Conservation (phyloP, 2,329 filamentous ascomycete species). For the Diplodia corticola region DNA sequence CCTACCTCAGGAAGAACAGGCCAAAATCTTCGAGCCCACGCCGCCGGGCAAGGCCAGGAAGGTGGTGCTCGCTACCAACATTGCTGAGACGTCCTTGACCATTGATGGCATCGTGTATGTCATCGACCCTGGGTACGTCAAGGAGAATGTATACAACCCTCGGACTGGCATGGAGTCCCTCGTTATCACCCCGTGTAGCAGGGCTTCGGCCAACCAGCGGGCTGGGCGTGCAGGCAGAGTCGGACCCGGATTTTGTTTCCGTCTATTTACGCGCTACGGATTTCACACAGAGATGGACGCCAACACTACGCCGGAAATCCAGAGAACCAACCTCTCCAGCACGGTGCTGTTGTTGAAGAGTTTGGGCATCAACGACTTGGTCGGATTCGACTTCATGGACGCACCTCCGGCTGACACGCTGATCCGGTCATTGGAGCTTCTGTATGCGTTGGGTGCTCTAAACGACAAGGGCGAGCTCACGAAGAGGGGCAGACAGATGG, state of each 20-base stretch:
- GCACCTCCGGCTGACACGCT: slow-evolving; percentile 86
- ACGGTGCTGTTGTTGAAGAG: slow-evolving; percentile 86
- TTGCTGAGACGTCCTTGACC: slow-evolving; percentile 92
- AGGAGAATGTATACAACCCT: slow-evolving; percentile 92
- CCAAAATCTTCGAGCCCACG: slow-evolving; percentile 92
- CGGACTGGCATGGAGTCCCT: slow-evolving; percentile 90
- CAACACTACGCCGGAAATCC: slow-evolving; percentile 88
- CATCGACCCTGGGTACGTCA: slow-evolving; percentile 92
- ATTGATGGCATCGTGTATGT: slow-evolving; percentile 97
- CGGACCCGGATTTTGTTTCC: slow-evolving; percentile 87
- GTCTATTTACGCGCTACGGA: slow-evolving; percentile 89
- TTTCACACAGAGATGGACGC: slow-evolving; percentile 95
- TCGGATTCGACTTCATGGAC: slow-evolving; percentile 97
- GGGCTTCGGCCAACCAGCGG: slow-evolving; percentile 89
- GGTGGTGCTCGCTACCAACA: slow-evolving; percentile 92
- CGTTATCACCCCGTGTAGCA: slow-evolving; percentile 85
- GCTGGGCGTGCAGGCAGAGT: slow-evolving; percentile 91
- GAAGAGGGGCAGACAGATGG: slow-evolving; percentile 89
- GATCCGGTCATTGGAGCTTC: slow-evolving; percentile 82
- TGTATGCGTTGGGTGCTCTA: slow-evolving; percentile 86
- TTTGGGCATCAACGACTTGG: slow-evolving; percentile 85
- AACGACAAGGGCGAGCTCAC: slow-evolving; percentile 88
- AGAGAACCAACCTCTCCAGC: slow-evolving; percentile 81
- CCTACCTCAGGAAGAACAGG: slow-evolving; percentile 83
- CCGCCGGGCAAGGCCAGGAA: slow-evolving; percentile 76